These are phyloP conservation scores for Candida sp. DNA, from an alignment of 1,139 yeast genomes.

Conservation along the genomic window DNA sequence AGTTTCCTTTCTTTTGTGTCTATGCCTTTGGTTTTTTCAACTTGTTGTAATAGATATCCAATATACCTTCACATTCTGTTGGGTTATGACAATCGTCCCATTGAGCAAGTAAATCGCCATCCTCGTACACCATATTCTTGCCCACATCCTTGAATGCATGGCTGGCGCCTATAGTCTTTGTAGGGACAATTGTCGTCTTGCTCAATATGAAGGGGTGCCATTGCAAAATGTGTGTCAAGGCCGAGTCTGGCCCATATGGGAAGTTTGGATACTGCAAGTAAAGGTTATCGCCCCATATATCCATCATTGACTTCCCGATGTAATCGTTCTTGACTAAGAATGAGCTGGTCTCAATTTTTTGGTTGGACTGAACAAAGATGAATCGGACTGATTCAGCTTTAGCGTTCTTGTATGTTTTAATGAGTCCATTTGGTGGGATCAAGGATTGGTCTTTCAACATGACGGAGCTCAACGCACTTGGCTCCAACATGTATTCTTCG, in stretches of 20 bases:
- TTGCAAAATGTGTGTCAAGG: constrained; percentile 81
- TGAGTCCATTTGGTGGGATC: constrained; percentile 67
- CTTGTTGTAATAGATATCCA: constrained; percentile 37
- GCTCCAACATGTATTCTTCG: constrained; percentile 57
- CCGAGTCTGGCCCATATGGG: constrained; percentile 62
- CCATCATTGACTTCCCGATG: constrained; percentile 68
- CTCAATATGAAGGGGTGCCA: constrained; percentile 90
- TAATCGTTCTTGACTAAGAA: constrained; percentile 70
- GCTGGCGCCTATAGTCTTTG: constrained; percentile 42
- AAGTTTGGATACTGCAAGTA: constrained; percentile 69
- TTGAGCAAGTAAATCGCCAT: constrained; percentile 68
- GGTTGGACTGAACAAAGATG: constrained; percentile 67
- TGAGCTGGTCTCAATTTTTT: constrained; percentile 66
- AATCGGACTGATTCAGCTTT: constrained; percentile 57
- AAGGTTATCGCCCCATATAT: constrained; percentile 77
- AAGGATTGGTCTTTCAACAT: constrained; percentile 72
- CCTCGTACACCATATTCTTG: constrained; percentile 45
- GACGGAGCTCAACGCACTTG: constrained; percentile 58
- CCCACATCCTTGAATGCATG: constrained; percentile 26
- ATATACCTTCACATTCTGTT: constrained; percentile 54
- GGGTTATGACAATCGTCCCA: constrained; percentile 57
- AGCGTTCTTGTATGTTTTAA: constrained; percentile 71
- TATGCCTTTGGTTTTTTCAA: constrained; percentile 16
- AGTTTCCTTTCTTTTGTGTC: background rate
- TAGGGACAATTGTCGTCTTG: constrained; percentile 74